These are phyloP conservation scores for barrel medic (Medicago truncatula) DNA, from an alignment of 306 rosid species.

Conservation along the genomic window DNA sequence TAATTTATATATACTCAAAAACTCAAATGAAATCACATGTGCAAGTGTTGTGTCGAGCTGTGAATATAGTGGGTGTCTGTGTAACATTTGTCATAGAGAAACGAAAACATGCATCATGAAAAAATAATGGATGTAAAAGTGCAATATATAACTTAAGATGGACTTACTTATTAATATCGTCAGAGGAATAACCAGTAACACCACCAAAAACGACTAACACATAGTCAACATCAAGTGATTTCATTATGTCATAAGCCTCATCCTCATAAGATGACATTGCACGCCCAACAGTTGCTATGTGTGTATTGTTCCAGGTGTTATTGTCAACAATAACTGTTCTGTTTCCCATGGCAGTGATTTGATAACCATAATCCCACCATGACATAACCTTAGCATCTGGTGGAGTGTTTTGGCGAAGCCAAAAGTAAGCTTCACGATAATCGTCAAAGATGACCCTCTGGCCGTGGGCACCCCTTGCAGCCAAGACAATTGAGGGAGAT, in stretches of 20 bases:
- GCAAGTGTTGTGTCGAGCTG: conserved; percentile 14
- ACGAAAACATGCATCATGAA: conserved; percentile 11
- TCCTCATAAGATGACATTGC: conserved; percentile 99
- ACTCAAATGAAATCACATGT: conserved; percentile 31
- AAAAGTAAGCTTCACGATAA: conserved; percentile 98
- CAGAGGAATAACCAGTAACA: conserved; percentile 98
- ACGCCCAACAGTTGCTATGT: conserved; percentile 99
- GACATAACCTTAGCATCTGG: conserved; percentile 98
- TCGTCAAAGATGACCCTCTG: conserved; percentile 95
- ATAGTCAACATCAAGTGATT: conserved; percentile 92
- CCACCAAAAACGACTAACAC: conserved; percentile 98
- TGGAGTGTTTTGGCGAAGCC: conserved; percentile 99
- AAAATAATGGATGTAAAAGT: conserved; percentile 16
- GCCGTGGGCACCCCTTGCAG: conserved; percentile 99
- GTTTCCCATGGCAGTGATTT: conserved; percentile 99
- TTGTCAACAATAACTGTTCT: conserved; percentile 98
- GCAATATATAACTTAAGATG: conserved; percentile 35
- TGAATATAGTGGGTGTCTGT: conserved; percentile 4
- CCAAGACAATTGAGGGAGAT: conserved; percentile 98
- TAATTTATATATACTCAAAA: conserved; percentile 26
- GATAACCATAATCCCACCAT: conserved; percentile 99
- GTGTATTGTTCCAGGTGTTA: conserved; percentile 99
- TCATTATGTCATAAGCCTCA: conserved; percentile 96
- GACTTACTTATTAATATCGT: conserved; percentile 97
- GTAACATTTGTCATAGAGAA: conserved; percentile 24